Percentiles rank a stretch among this genome's conserved stretches.
These are phyloP conservation scores for Batkoa obscura DNA, from an alignment of 371 early-diverging fungal species.

Conservation along the genomic window DNA sequence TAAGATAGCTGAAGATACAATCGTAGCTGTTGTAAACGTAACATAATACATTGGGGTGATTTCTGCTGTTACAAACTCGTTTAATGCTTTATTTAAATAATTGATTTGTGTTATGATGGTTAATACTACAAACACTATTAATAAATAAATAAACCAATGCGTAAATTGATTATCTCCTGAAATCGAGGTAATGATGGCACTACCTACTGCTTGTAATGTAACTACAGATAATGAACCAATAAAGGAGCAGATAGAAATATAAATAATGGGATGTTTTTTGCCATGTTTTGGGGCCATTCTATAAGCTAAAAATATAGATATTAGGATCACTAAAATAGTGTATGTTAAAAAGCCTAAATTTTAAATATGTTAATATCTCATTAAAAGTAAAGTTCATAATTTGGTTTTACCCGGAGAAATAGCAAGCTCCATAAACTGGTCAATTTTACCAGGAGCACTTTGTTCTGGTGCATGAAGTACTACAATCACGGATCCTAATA, in stretches of 20 bases:
- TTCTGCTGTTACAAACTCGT: conserved; percentile 75
- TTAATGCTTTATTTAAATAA: conserved; percentile 91
- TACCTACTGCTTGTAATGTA: conserved; percentile 77
- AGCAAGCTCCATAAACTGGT: conserved; percentile 53
- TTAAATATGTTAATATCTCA: too few relatives aligned
- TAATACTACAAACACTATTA: conserved; percentile 44
- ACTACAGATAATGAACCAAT: conserved; percentile 88
- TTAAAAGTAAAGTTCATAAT: too few relatives aligned
- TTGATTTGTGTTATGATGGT: conserved; percentile 77
- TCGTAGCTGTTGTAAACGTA: conserved; percentile 81
- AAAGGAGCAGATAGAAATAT: conserved; percentile 70
- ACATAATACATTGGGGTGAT: conserved; percentile 90
- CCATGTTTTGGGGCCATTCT: conserved; percentile 70
- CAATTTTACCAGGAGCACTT: conserved; percentile 51
- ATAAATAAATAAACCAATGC: conserved; percentile 70
- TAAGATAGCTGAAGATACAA: conserved; percentile 68
- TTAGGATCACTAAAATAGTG: conserved; percentile 32
- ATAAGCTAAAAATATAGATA: conserved; percentile 44
- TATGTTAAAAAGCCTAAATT: conserved; percentile 59
- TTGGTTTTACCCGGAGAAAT: conserved; percentile 39
- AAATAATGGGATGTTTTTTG: conserved; percentile 63
- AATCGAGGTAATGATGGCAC: conserved; percentile 74
- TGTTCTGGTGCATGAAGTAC: conserved; percentile 87
- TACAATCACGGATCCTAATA: conserved; percentile 77
- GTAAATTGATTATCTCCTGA: conserved; percentile 70